Percentiles rank a stretch among this genome's conserved stretches.
Evolutionary conservation across 2,329 filamentous ascomycete genomes (phyloP).

Genomic region (Akanthomyces muscarius): DNA sequence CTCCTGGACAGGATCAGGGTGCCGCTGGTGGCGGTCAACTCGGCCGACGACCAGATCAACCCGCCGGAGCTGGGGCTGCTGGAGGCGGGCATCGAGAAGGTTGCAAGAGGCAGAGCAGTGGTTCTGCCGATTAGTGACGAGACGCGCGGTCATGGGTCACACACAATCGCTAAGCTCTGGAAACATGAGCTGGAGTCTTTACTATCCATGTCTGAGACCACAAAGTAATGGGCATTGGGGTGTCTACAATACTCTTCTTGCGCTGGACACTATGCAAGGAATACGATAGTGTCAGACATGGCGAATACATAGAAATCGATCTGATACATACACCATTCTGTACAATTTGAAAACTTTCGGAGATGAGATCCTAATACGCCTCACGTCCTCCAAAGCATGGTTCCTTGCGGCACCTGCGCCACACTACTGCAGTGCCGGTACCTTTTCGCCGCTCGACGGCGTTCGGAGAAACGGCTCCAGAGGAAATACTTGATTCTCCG

Average conservation of each 20-base stretch:
- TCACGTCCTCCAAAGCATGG: too few species aligned
- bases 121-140: constrained; percentile 3
- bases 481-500: constrained; percentile 52
- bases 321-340: not conserved
- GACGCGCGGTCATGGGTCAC: not conserved
- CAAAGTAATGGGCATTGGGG: not conserved
- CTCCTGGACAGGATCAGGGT: constrained; percentile 22
- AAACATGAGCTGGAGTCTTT: not conserved
- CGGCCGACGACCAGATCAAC: constrained; percentile 27
- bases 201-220: not conserved
- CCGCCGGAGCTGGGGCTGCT: constrained; percentile 27
- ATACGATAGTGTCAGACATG: too few species aligned
- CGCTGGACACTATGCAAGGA: too few species aligned
- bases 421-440: not conserved
- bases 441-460: not conserved
- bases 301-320: too few species aligned
- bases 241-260: not conserved
- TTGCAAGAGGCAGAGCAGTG: not conserved
- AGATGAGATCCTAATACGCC: not conserved
- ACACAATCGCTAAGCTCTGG: constrained; percentile 4
- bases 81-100: not conserved
- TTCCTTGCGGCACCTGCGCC: too few species aligned
- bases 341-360: not conserved
- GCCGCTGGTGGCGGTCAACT: constrained; percentile 26
- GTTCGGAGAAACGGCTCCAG: constrained; percentile 41